phyloP scores from a whole-genome alignment of 345 rosid genomes.

The Eucalyptus victrix region DNA sequence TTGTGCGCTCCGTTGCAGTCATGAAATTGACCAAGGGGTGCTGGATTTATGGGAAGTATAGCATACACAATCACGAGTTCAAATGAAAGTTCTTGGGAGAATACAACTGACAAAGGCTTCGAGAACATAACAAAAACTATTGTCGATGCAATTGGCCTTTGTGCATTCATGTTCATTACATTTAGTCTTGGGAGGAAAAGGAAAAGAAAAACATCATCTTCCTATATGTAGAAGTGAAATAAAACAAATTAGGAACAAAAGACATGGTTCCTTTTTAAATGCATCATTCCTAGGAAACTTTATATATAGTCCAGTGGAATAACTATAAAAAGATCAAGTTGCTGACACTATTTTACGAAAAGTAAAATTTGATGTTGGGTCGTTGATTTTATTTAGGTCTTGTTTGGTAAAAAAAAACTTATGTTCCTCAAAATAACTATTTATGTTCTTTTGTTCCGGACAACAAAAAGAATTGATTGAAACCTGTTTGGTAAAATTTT shows the following conservation, averaged over 20 bases:
- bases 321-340: background rate
- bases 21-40: background rate
- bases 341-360: background rate
- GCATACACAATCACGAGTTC: background rate
- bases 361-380: background rate
- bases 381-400: background rate
- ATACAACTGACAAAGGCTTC: background rate
- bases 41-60: background rate
- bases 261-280: background rate
- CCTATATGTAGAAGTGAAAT: background rate
- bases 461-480: rapidly evolving
- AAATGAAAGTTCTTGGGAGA: background rate
- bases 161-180: background rate
- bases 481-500: no score
- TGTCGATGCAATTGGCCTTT: background rate
- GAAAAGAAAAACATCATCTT: background rate
- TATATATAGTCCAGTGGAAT: background rate
- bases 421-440: rapidly evolving
- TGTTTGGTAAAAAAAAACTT: no score
- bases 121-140: background rate
- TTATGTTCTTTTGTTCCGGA: rapidly evolving
- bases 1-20: background rate
- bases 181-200: background rate
- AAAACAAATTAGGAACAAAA: background rate
- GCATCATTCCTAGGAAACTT: background rate